Evolutionary conservation across 805 yeast species (phyloP).

Genomic region (Candida andamanensis): DNA sequence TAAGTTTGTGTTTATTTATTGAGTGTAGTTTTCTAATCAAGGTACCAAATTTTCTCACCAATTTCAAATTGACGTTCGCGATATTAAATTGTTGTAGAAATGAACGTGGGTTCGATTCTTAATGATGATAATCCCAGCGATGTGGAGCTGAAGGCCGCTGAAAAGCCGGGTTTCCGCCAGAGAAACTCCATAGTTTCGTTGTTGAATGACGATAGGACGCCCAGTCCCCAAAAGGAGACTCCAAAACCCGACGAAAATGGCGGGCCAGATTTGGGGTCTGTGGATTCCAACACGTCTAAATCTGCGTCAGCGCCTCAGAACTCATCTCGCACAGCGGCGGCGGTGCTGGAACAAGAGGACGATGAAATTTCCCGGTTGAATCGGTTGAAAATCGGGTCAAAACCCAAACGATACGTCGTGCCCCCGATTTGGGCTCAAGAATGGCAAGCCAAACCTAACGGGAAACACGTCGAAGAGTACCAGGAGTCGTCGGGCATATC

Average conservation of each 20-base stretch:
- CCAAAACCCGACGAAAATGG: not conserved
- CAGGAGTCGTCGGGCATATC: slow-evolving; percentile 9
- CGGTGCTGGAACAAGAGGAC: too few relatives aligned
- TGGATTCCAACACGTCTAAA: too few relatives aligned
- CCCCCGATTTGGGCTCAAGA: slow-evolving; percentile 86
- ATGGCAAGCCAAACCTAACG: slow-evolving; percentile 44
- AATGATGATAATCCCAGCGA: slow-evolving; percentile 30
- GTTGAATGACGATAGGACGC: slow-evolving; percentile 34
- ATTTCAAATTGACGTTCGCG: not conserved
- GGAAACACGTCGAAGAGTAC: not conserved
- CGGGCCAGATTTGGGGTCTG: not conserved
- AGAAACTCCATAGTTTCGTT: slow-evolving; percentile 22
- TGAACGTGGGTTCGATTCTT: slow-evolving; percentile 37
- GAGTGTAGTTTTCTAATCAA: not conserved
- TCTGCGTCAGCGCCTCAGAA: too few relatives aligned
- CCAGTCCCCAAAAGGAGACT: slow-evolving; percentile 32
- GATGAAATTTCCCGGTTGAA: slow-evolving; percentile 24
- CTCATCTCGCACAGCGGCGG: too few relatives aligned
- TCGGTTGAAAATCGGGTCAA: slow-evolving; percentile 21
- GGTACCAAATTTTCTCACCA: not conserved
- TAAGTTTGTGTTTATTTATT: slow-evolving; percentile 1
- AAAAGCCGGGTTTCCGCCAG: slow-evolving; percentile 4
- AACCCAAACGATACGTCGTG: slow-evolving; percentile 56
- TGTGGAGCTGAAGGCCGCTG: not conserved
- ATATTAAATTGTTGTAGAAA: too few relatives aligned